Evolutionary conservation across 2,329 filamentous ascomycete species (phyloP).

Genomic region (Balansia obtecta): DNA sequence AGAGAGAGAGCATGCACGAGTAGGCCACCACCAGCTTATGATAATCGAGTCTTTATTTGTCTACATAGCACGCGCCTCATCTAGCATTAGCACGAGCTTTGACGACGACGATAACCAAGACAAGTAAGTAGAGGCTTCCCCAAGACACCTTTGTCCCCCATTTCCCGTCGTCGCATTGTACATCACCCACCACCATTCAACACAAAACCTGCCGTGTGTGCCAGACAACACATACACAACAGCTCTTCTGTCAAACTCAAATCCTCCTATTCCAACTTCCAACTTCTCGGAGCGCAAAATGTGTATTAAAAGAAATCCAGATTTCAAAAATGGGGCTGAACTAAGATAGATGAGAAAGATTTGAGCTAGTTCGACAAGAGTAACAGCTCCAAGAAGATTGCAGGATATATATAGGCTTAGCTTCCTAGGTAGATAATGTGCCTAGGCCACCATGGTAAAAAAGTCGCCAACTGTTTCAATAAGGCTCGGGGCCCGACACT

Average conservation of each 20-base stretch:
- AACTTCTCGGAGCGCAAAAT: not conserved
- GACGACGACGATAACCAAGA: not conserved
- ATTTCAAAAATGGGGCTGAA: not conserved
- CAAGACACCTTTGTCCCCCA: not conserved
- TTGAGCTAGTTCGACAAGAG: slow-evolving; percentile 2
- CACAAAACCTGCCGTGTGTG: slow-evolving; percentile 2
- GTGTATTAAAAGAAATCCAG: slow-evolving; percentile 2
- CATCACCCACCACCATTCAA: not conserved
- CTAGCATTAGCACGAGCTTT: not conserved
- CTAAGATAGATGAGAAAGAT: not conserved
- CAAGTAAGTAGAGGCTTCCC: not conserved
- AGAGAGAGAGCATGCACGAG: not conserved
- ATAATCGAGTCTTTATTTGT: not conserved
- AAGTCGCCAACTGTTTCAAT: not conserved
- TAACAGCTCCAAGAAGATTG: slow-evolving; percentile 5
- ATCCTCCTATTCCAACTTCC: not conserved
- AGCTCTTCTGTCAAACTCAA: not conserved
- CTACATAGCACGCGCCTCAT: not conserved
- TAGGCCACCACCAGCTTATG: not conserved
- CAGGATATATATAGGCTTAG: not conserved
- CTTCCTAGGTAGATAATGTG: not conserved
- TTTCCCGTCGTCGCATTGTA: not conserved
- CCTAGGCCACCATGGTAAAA: not conserved
- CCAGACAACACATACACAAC: slow-evolving; percentile 7
- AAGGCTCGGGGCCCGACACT: not conserved